Evolutionary conservation across 208 protist species (phyloP).

Genomic region (Borovskyia barvae): DNA sequence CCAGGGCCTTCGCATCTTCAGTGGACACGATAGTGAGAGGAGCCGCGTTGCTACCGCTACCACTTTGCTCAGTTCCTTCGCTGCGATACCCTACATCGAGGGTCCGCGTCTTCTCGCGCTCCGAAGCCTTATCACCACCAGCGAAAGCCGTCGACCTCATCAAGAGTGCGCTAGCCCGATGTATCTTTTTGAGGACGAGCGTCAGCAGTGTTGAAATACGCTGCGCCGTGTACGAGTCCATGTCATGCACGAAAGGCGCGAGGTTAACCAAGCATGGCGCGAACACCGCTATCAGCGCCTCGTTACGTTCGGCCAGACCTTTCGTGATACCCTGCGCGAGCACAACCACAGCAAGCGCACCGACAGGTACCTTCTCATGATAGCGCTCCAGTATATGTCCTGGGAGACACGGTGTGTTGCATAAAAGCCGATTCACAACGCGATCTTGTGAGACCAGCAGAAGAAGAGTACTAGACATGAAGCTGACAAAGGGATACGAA

Average conservation of each 20-base stretch:
- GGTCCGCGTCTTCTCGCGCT: not conserved
- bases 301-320: slow-evolving; percentile 67
- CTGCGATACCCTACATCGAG: not conserved
- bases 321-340: slow-evolving; percentile 43
- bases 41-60: not conserved
- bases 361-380: slow-evolving; percentile 16
- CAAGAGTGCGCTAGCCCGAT: slow-evolving; percentile 19
- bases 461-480: slow-evolving; percentile 78
- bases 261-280: slow-evolving; percentile 70
- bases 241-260: slow-evolving; percentile 58
- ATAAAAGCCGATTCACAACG: slow-evolving; percentile 52
- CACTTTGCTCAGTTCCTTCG: not conserved
- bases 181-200: slow-evolving; percentile 52
- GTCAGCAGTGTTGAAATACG: slow-evolving; percentile 45
- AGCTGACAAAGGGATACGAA: slow-evolving; percentile 75
- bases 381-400: slow-evolving; percentile 33
- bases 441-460: slow-evolving; percentile 75
- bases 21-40: not conserved
- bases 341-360: slow-evolving; percentile 44
- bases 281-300: slow-evolving; percentile 59
- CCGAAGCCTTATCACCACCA: not conserved
- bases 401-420: slow-evolving; percentile 29
- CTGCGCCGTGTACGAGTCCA: slow-evolving; percentile 71
- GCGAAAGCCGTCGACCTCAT: not conserved
- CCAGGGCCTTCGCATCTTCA: slow-evolving; percentile 17